Percentiles rank a stretch among this genome's conserved stretches.
Evolutionary conservation across 139 green algal genomes (phyloP).

Genomic region (Yamagishiella unicocca): DNA sequence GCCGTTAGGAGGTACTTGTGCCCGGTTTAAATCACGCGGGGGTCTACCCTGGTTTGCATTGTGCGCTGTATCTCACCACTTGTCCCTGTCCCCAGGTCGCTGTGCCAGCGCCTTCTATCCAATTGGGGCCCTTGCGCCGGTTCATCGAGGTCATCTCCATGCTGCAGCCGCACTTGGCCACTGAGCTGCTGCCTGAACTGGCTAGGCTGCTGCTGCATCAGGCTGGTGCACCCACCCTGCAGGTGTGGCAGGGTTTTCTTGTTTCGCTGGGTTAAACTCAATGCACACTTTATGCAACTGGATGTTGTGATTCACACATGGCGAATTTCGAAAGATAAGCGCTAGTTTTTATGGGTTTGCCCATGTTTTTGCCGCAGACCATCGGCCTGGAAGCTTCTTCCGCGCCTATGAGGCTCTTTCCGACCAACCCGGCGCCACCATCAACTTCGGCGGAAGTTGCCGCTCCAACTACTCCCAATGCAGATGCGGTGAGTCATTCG

Average conservation of each 20-base stretch:
- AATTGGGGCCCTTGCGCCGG: slow-evolving; percentile 28
- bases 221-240: slow-evolving; percentile 7
- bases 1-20: no score
- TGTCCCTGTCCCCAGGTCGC: background rate
- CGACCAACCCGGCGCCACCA: background rate
- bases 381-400: slow-evolving; percentile 3
- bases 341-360: background rate
- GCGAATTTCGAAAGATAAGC: no score
- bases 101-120: background rate
- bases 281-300: no score
- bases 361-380: background rate
- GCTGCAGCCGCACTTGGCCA: slow-evolving; percentile 21
- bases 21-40: no score
- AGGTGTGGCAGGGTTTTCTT: slow-evolving; percentile 7
- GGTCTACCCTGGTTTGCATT: no score
- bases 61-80: no score
- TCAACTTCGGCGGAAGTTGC: background rate
- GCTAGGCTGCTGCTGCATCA: slow-evolving; percentile 28
- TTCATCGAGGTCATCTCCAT: slow-evolving; percentile 19
- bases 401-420: background rate
- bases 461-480: background rate
- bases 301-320: no score
- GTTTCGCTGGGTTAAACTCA: background rate
- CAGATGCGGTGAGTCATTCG: background rate
- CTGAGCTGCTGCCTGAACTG: slow-evolving; percentile 36